Evolutionary conservation across 495 filamentous ascomycete species (phyloP).

Genomic region (Haplographium delicatum): DNA sequence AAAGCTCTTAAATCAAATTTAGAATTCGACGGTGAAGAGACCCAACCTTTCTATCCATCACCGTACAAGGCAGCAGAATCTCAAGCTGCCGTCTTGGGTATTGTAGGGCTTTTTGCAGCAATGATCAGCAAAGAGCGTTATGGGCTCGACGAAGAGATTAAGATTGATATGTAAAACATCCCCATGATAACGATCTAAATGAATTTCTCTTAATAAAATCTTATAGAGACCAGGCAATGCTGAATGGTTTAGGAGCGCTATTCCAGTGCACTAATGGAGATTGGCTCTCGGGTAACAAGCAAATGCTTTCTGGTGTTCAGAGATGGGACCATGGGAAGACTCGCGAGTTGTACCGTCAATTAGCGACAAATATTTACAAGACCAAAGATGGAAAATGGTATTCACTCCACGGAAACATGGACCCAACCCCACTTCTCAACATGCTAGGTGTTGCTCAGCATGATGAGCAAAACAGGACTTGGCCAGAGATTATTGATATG

Average conservation of each 20-base stretch:
- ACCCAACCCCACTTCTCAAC: background rate
- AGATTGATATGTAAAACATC: background rate
- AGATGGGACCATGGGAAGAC: background rate
- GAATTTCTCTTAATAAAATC: background rate
- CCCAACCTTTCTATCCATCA: background rate
- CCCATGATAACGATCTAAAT: background rate
- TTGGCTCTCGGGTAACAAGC: background rate
- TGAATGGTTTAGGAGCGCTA: background rate
- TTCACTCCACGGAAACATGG: background rate
- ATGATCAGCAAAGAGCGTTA: background rate
- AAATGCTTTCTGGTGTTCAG: background rate
- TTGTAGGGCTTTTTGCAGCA: background rate
- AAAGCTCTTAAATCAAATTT: background rate
- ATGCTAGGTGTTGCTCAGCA: background rate
- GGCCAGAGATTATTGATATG: background rate
- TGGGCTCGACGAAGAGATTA: background rate
- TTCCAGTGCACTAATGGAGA: background rate
- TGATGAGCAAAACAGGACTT: background rate
- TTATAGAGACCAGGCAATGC: background rate
- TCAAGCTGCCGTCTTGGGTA: background rate
- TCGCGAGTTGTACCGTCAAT: background rate
- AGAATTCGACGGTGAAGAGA: background rate
- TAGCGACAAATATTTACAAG: constrained; percentile 1
- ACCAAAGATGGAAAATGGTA: background rate
- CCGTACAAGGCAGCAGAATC: background rate